Evolutionary conservation across 768 basidiomycete species (phyloP).

Genomic region (Collybia mongolica): DNA sequence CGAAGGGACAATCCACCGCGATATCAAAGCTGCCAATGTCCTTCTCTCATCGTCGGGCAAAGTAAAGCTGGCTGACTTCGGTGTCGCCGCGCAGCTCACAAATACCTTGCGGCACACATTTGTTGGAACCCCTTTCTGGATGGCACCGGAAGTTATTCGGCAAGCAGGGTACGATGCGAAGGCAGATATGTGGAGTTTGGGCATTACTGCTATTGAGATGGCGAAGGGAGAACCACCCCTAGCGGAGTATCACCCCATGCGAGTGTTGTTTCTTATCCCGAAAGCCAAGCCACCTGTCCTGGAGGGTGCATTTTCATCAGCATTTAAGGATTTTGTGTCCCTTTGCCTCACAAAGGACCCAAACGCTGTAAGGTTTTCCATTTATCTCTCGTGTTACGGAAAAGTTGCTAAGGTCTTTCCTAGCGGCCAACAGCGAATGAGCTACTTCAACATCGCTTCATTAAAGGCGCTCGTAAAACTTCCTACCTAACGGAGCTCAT

Average conservation of each 20-base stretch:
- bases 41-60: slow-evolving; percentile 86
- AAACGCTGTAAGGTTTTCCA: slow-evolving; percentile 47
- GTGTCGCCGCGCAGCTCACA: slow-evolving; percentile 96
- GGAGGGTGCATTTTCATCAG: slow-evolving; percentile 79
- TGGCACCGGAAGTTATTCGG: slow-evolving; percentile 98
- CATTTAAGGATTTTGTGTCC: slow-evolving; percentile 92
- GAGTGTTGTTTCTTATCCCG: slow-evolving; percentile 96
- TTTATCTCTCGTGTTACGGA: slow-evolving; percentile 9
- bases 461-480: slow-evolving; percentile 80
- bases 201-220: slow-evolving; percentile 98
- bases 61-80: slow-evolving; percentile 98
- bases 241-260: slow-evolving; percentile 98
- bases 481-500: slow-evolving; percentile 84
- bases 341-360: slow-evolving; percentile 95
- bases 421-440: slow-evolving; percentile 92
- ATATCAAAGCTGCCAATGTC: slow-evolving; percentile 98
- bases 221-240: slow-evolving; percentile 96
- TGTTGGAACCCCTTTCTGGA: slow-evolving; percentile 97
- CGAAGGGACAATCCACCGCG: slow-evolving; percentile 95
- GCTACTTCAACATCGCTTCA: slow-evolving; percentile 91
- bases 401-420: slow-evolving; percentile 5
- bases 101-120: slow-evolving; percentile 95
- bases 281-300: slow-evolving; percentile 92
- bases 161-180: slow-evolving; percentile 95
- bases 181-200: slow-evolving; percentile 97